Base-by-base conservation (phyloP, 2,329 filamentous ascomycete genomes). In the Fusarium lateritium region DNA sequence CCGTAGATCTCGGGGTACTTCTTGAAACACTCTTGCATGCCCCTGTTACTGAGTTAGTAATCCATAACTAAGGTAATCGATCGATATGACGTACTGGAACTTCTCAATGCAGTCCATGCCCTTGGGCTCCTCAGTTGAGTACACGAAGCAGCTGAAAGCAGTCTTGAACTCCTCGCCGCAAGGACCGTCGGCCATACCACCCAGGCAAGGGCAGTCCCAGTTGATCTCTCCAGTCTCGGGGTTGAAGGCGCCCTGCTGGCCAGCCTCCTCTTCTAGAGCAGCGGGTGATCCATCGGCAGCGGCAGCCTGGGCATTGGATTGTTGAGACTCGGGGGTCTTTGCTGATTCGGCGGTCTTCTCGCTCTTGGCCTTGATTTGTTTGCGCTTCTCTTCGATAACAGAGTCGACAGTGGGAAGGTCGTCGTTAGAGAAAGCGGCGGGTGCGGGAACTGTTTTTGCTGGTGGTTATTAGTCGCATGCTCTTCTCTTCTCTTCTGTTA, bases 141-240 rank as follows among this genome's bases (percentile, higher is more conserved):
- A 96, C n/a, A 99, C 94, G 76, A 99, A 99, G 83, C 96, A 99
- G 87, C 94, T 97, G 76, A 99, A 99, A 0, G 96, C 96, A 24
- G 91, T 90, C 84, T 91, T 94, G 87, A 99, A 99, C 76, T 98
- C 91, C 78, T 97, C 93, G 47, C 96, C 96, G 78, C 96, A 99
- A 55, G 96, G 96, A 0, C 96, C 96, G 77, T 97, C 83, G 9
- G 96, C 96, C 96, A 99, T 99, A 54, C 96, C 96, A 49, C 96
- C 96, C 34, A 99, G 84, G 79, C 96, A 99, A 17, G 96, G 96
- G 81, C 96, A 99, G 79, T 98, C 96, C 96, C 96, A 99, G 86
- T 99, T 99, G 83, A 99, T 99, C 86, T 99, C 96, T 73, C 96
- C 96, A 11, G 96, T 99, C 84, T 98, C 96, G 4, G 94, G 94